Conservation (phyloP, 768 basidiomycete species). For the Boletus reticuloceps region DNA sequence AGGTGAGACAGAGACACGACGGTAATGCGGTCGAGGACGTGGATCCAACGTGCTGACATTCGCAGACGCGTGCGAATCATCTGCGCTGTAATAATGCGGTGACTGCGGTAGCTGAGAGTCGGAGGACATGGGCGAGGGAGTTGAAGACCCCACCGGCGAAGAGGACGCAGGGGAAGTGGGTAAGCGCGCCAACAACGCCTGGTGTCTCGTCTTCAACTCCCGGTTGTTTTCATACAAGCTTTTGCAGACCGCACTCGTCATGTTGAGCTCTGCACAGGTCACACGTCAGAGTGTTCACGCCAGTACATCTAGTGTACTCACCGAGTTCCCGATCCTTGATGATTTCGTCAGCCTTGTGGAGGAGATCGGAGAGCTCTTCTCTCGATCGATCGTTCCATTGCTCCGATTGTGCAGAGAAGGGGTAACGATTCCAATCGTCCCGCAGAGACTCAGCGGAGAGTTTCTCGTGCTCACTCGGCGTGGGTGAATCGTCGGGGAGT, state of each 20-base stretch:
- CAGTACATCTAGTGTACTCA: constrained; percentile 30
- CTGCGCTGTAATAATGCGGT: constrained; percentile 29
- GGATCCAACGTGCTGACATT: constrained; percentile 17
- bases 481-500: constrained; percentile 28
- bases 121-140: constrained; percentile 25
- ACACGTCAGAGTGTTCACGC: constrained; percentile 10
- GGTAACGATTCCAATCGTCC: constrained; percentile 9
- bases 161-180: constrained; percentile 44
- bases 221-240: constrained; percentile 67
- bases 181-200: constrained; percentile 64
- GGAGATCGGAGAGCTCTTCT: constrained; percentile 67
- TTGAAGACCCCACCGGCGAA: constrained; percentile 25
- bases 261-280: constrained; percentile 51
- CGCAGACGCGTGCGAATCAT: constrained; percentile 25
- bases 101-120: constrained; percentile 33
- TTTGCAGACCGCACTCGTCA: constrained; percentile 69
- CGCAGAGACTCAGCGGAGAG: constrained; percentile 27
- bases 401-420: constrained; percentile 32
- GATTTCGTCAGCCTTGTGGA: constrained; percentile 69
- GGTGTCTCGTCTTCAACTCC: constrained; percentile 66
- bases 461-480: constrained; percentile 31
- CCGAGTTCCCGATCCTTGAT: constrained; percentile 79
- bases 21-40: constrained; percentile 25
- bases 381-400: constrained; percentile 67
- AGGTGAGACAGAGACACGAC: constrained; percentile 61